These are phyloP conservation scores for Sporothrix dimorphospora DNA, from an alignment of 2,329 filamentous ascomycete species.

Conservation along the genomic window DNA sequence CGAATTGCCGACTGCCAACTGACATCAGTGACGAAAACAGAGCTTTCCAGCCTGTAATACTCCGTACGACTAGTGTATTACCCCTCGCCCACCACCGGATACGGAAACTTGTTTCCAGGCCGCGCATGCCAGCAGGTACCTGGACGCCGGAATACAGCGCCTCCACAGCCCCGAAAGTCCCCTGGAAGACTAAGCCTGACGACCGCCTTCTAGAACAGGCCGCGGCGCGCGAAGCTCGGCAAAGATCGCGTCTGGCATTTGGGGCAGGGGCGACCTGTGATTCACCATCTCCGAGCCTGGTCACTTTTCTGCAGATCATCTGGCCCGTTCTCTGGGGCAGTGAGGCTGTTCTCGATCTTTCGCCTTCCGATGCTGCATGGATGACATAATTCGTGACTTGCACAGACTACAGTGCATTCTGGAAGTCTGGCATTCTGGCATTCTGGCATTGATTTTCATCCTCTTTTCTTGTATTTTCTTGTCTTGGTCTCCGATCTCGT, in stretches of 20 bases:
- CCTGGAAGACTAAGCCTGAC: neutral
- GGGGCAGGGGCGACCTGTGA: neutral
- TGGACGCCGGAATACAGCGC: too few species aligned
- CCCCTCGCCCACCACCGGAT: neutral
- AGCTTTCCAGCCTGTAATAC: neutral
- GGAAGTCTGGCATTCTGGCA: neutral
- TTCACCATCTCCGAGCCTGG: neutral
- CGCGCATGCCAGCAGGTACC: neutral
- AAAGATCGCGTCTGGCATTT: neutral
- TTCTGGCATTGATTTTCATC: neutral
- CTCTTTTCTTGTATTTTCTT: slow-evolving; percentile 12
- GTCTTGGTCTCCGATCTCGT: neutral
- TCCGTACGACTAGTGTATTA: too few species aligned
- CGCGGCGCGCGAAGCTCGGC: slow-evolving; percentile 7
- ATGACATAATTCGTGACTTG: slow-evolving; percentile 15
- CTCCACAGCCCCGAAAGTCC: neutral
- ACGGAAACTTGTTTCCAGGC: neutral
- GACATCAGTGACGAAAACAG: slow-evolving; percentile 23
- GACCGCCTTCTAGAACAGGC: slow-evolving; percentile 3
- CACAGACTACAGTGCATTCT: neutral
- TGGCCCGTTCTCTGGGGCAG: neutral
- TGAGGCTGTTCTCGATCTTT: neutral
- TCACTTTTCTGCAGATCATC: neutral
- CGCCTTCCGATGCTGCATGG: slow-evolving; percentile 6
- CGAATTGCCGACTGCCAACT: slow-evolving; percentile 19